A percentile compares a stretch with the other conserved stretches of the same genome.
Conservation (phyloP, 2,329 filamentous ascomycete genomes). For the Phaeosphaeriaceae sp. region DNA sequence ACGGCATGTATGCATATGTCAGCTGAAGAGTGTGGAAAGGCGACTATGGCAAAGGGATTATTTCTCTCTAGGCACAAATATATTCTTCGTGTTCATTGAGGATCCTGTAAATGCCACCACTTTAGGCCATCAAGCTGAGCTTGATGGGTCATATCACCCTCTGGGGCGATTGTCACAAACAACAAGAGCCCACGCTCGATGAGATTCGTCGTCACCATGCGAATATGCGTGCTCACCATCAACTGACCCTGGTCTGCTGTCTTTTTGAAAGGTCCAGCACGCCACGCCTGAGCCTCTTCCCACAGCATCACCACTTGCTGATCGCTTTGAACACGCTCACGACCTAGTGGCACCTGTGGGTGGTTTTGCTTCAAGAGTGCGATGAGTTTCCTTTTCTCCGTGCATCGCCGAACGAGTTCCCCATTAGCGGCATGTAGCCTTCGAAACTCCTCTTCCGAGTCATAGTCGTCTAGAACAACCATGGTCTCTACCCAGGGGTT, state of each 20-base stretch:
- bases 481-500: neutral
- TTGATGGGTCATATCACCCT: neutral
- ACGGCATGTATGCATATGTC: too few relatives aligned
- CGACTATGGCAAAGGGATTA: too few relatives aligned
- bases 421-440: neutral
- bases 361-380: neutral
- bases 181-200: neutral
- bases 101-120: neutral
- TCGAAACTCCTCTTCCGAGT: neutral
- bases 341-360: neutral
- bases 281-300: neutral
- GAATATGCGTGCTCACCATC: neutral
- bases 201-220: neutral
- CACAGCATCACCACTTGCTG: neutral
- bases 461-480: neutral
- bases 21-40: too few relatives aligned
- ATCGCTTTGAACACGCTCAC: neutral
- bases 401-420: neutral
- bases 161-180: slow-evolving; percentile 1
- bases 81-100: too few relatives aligned
- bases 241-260: neutral
- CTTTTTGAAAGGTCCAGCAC: neutral
- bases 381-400: neutral
- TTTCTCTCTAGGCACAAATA: too few relatives aligned
- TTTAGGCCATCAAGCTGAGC: neutral